phyloP scores from a whole-genome alignment of 805 yeast genomes.

The Yamadazyma scolyti region DNA sequence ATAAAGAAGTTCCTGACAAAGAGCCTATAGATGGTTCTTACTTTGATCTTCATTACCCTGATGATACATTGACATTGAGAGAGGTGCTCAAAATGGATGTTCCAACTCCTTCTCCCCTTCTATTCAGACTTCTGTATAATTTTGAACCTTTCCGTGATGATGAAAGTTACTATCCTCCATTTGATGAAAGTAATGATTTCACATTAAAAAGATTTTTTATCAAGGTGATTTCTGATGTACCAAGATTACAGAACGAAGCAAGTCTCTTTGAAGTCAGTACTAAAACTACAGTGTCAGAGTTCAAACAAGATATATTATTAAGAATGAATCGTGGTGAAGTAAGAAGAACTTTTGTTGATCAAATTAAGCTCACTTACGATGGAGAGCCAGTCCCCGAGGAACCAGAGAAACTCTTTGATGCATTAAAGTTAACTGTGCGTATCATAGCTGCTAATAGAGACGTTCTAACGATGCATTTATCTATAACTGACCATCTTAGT shows the following conservation, averaged over 20 bases:
- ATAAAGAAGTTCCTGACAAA: constrained; percentile 7
- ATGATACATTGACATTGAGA: constrained; percentile 8
- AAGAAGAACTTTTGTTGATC: constrained; percentile 23
- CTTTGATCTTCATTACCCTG: constrained; percentile 9
- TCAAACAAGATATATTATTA: constrained; percentile 17
- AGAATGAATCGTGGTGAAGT: constrained; percentile 19
- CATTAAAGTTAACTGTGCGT: constrained; percentile 10
- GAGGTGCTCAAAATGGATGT: constrained; percentile 21
- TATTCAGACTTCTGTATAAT: constrained; percentile 10
- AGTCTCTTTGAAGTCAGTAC: constrained; percentile 19
- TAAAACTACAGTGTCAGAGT: constrained; percentile 16
- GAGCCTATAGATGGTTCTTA: constrained; percentile 9
- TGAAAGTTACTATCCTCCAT: background rate
- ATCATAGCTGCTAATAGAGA: constrained; percentile 6
- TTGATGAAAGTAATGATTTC: no score
- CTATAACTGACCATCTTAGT: constrained; percentile 13
- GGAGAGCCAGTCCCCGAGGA: constrained; percentile 4
- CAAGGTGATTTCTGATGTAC: constrained; percentile 13
- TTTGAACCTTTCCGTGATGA: background rate
- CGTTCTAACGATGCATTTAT: constrained; percentile 13
- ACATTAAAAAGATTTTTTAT: constrained; percentile 8
- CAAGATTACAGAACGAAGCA: constrained; percentile 13
- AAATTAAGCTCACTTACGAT: constrained; percentile 15
- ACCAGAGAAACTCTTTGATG: constrained; percentile 11
- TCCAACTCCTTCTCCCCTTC: constrained; percentile 19